Evolutionary conservation across 2,329 filamentous ascomycete genomes (phyloP).

Genomic region (Sodiomyces alkalinus): DNA sequence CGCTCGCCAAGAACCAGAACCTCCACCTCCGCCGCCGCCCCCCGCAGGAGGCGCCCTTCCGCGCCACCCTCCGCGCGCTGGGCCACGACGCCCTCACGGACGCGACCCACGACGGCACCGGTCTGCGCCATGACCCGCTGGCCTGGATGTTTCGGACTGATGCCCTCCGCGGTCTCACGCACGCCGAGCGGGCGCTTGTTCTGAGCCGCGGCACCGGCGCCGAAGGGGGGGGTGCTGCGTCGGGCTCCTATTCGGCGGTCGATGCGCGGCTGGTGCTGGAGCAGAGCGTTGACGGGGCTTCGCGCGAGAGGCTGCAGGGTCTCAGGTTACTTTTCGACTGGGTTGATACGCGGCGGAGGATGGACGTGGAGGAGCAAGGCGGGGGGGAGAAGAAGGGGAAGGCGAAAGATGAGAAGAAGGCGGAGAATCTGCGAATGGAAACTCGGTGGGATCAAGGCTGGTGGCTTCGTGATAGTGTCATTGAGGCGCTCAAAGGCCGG

Average conservation of each 20-base stretch:
- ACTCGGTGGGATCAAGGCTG: conserved; percentile 28
- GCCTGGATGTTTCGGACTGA: conserved; percentile 61
- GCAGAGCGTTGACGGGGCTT: conserved; percentile 25
- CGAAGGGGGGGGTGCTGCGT: conserved; percentile 28
- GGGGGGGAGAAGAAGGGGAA: conserved; percentile 7
- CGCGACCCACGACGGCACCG: conserved; percentile 14
- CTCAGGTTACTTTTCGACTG: conserved; percentile 40
- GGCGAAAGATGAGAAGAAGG: conserved; percentile 8
- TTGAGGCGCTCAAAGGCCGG: conserved; percentile 39
- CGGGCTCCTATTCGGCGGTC: conserved; percentile 31
- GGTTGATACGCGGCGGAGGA: conserved; percentile 28
- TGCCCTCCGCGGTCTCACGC: conserved; percentile 36
- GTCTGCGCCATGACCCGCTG: conserved; percentile 31
- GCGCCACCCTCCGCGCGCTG: conserved; percentile 58
- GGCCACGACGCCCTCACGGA: conserved; percentile 24
- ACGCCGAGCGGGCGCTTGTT: conserved; percentile 51
- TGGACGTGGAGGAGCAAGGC: conserved; percentile 12
- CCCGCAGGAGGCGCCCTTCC: conserved; percentile 53
- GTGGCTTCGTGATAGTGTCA: conserved; percentile 40
- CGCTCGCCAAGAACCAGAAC: conserved; percentile 56
- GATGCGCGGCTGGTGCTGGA: conserved; percentile 59
- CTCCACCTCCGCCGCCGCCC: conserved; percentile 60
- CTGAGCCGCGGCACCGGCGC: conserved; percentile 36
- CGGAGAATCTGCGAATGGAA: too few relatives aligned
- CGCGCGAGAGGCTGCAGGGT: conserved; percentile 27